Evolutionary conservation across 805 yeast species (phyloP), one percentile per base, ranked within the genome.

Genomic region (Sugiyamaella floridensis): DNA sequence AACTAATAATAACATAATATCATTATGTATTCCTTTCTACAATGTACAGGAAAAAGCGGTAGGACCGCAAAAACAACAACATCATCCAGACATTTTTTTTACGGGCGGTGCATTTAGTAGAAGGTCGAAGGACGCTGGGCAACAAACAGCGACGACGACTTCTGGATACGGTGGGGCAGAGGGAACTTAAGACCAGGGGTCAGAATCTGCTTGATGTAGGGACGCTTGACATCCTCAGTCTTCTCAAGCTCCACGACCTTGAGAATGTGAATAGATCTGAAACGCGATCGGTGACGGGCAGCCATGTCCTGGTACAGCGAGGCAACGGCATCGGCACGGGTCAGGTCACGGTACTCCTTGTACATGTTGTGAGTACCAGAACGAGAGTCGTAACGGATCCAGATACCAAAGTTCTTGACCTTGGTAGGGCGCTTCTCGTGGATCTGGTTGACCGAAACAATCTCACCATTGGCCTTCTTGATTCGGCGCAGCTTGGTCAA

Each of bases 291-390:
- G 95, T 93, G 99, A 83, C 99, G 90, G 68, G 99, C 97, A 79
- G 99, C 99, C 86, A 93, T 86, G 80, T 93, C 99, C 78, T 86
- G 90, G 93, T 93, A 93, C 85, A 93, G 85, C 74, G 93, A 81
- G 78, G 87, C 96, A 73, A 93, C 97, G 67, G 98, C 99, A 76
- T 88, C 96, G 63, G 89, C 95, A 83, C 99, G 93, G 82, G 97
- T 79, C 69, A 92, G 95, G 71, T 92, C 99, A 80, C 99, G 89
- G 93, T 89, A 88, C 83, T 93, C 99, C 85, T 93, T 93, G 97
- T 93, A 93, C 97, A 93, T 93, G 95, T 93, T 93, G 95, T 93
- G 99, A 72, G 96, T 90, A 82, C 99, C 99, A 67, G 99, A 93
- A 86, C 99, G 95, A 65, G 99, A 93, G 76, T 93, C 99, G 87